Conservation (phyloP, 2,329 filamentous ascomycete species). For the Aureobasidium sp. region DNA sequence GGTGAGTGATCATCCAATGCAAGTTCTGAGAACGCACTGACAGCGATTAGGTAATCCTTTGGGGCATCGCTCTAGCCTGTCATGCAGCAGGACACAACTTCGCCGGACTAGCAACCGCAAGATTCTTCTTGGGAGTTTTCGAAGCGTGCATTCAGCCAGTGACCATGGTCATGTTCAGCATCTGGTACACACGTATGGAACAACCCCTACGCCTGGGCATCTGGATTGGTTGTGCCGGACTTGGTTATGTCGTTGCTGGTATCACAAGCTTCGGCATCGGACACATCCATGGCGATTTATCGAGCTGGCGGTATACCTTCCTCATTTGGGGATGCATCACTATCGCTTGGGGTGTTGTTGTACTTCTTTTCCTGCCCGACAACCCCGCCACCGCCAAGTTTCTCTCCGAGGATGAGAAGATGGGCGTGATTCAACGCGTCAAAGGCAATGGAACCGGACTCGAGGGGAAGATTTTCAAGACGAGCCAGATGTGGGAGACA, state of each 20-base stretch:
- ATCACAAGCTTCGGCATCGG: neutral
- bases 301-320: conserved; percentile 52
- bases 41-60: conserved; percentile 42
- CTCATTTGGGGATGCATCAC: conserved; percentile 37
- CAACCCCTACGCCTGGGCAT: conserved; percentile 54
- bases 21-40: neutral
- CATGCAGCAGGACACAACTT: conserved; percentile 56
- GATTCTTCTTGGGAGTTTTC: conserved; percentile 60
- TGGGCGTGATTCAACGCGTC: conserved; percentile 61
- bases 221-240: conserved; percentile 54
- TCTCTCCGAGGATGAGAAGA: conserved; percentile 57
- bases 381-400: conserved; percentile 52
- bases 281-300: neutral
- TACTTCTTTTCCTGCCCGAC: conserved; percentile 43
- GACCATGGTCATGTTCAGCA: conserved; percentile 57
- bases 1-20: neutral
- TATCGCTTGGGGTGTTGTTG: conserved; percentile 31
- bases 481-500: conserved; percentile 55
- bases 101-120: conserved; percentile 51
- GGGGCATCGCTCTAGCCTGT: conserved; percentile 52
- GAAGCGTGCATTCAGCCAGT: conserved; percentile 62
- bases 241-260: conserved; percentile 39
- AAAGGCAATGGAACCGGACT: conserved; percentile 68
- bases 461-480: conserved; percentile 60
- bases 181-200: conserved; percentile 65